Percentiles rank a stretch among this genome's conserved stretches.
Evolutionary conservation across 768 basidiomycete genomes (phyloP).

Genomic region (Pulveroboletus sp.): DNA sequence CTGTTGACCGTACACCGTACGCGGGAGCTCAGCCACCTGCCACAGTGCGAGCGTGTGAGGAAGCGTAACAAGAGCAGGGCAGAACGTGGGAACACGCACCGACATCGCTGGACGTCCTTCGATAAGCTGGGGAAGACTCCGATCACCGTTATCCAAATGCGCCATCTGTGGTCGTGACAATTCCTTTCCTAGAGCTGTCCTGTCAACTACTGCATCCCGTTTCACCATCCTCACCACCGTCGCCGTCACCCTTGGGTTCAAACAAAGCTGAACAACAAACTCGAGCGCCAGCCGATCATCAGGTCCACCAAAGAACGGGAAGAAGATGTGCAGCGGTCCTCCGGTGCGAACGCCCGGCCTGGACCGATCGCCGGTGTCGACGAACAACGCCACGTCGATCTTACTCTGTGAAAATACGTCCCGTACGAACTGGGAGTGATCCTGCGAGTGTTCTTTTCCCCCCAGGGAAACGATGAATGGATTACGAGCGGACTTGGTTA

Average conservation of each 20-base stretch:
- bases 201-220: constrained; percentile 34
- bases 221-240: constrained; percentile 70
- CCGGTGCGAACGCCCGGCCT: constrained; percentile 13
- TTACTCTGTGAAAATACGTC: constrained; percentile 68
- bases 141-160: constrained; percentile 15
- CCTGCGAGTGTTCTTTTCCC: constrained; percentile 38
- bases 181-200: constrained; percentile 1
- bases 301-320: constrained; percentile 93
- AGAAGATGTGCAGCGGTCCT: constrained; percentile 62
- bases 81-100: constrained; percentile 4
- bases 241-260: constrained; percentile 62
- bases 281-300: constrained; percentile 88
- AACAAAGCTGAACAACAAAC: constrained; percentile 81
- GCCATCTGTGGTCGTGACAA: constrained; percentile 25
- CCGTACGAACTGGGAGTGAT: constrained; percentile 84
- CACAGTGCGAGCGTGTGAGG: constrained; percentile 15
- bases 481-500: constrained; percentile 33
- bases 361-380: constrained; percentile 56
- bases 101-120: constrained; percentile 2
- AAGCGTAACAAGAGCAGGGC: too few species aligned
- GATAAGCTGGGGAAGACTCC: not conserved
- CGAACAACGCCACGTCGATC: constrained; percentile 81
- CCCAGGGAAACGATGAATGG: constrained; percentile 65
- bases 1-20: constrained; percentile 67
- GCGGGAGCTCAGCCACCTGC: constrained; percentile 50